phyloP scores from a whole-genome alignment of 495 filamentous ascomycete species.

The Aspergillus hancockii region DNA sequence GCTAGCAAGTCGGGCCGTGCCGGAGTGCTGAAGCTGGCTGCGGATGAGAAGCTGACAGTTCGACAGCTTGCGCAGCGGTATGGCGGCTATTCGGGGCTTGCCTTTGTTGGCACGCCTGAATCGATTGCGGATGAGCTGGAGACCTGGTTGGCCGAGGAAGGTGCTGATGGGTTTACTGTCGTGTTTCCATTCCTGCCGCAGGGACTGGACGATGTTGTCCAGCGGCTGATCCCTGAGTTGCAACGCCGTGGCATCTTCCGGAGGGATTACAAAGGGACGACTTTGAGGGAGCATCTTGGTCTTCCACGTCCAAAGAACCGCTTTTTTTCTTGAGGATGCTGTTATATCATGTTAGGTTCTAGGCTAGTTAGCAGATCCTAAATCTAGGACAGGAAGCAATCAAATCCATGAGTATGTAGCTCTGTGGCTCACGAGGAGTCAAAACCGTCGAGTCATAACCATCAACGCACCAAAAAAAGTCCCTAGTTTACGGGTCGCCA shows the following conservation, averaged over 20 bases:
- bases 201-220: constrained; percentile 51
- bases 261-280: constrained; percentile 41
- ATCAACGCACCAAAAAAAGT: too few relatives aligned
- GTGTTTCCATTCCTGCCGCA: constrained; percentile 52
- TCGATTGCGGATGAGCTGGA: constrained; percentile 53
- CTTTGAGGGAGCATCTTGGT: constrained; percentile 52
- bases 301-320: constrained; percentile 50
- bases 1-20: constrained; percentile 53
- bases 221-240: constrained; percentile 51
- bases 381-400: too few relatives aligned
- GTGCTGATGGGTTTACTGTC: constrained; percentile 48
- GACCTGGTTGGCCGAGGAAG: constrained; percentile 47
- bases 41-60: constrained; percentile 45
- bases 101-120: constrained; percentile 52
- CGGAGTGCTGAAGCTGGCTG: constrained; percentile 42
- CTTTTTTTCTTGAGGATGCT: constrained; percentile 42
- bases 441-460: too few relatives aligned
- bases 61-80: constrained; percentile 52
- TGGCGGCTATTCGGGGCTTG: constrained; percentile 52
- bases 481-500: too few relatives aligned
- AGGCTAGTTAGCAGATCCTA: too few relatives aligned
- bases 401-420: too few relatives aligned
- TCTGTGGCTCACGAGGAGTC: too few relatives aligned
- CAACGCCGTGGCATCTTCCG: constrained; percentile 53
- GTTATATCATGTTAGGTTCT: too few relatives aligned